A percentile compares a stretch with the other conserved stretches of the same genome.
phyloP scores from a whole-genome alignment of 2,329 filamentous ascomycete species.

The Diaporthe aspalathi region DNA sequence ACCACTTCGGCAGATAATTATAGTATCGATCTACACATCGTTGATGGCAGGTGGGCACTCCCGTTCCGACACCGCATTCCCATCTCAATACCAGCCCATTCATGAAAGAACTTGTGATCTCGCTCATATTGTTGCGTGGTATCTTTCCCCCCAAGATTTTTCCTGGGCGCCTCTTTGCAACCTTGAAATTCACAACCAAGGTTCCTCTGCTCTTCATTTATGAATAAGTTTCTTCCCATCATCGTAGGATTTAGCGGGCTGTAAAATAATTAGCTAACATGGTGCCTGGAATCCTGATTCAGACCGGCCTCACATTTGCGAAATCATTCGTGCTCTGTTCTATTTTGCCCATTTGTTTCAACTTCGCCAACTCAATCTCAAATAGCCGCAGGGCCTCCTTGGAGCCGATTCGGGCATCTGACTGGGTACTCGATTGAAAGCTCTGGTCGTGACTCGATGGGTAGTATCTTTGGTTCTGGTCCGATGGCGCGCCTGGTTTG shows the following conservation, averaged over 20 bases:
- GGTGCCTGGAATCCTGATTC: too few relatives aligned
- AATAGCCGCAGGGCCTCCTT: slow-evolving; percentile 11
- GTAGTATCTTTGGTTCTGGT: slow-evolving; percentile 4
- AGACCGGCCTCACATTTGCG: slow-evolving; percentile 1
- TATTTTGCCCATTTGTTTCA: slow-evolving; percentile 9
- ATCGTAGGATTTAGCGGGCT: not conserved
- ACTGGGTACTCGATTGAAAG: not conserved
- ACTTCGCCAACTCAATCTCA: slow-evolving; percentile 11
- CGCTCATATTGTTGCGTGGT: too few relatives aligned
- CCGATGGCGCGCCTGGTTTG: not conserved
- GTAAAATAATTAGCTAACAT: not conserved
- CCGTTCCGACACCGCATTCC: not conserved
- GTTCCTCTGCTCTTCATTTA: not conserved
- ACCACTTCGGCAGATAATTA: slow-evolving; percentile 10
- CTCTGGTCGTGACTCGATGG: not conserved
- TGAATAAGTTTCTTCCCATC: not conserved
- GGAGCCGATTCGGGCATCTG: not conserved
- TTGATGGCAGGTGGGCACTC: too few relatives aligned
- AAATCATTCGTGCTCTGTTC: not conserved
- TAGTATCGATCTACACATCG: not conserved
- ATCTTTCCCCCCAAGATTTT: not conserved
- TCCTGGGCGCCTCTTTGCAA: not conserved
- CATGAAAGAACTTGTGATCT: not conserved
- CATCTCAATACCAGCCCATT: not conserved
- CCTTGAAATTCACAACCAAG: not conserved